Percentiles rank a stretch among this genome's conserved stretches.
Evolutionary conservation across 2,329 filamentous ascomycete species (phyloP).

Genomic region (Tolypocladium sp.): DNA sequence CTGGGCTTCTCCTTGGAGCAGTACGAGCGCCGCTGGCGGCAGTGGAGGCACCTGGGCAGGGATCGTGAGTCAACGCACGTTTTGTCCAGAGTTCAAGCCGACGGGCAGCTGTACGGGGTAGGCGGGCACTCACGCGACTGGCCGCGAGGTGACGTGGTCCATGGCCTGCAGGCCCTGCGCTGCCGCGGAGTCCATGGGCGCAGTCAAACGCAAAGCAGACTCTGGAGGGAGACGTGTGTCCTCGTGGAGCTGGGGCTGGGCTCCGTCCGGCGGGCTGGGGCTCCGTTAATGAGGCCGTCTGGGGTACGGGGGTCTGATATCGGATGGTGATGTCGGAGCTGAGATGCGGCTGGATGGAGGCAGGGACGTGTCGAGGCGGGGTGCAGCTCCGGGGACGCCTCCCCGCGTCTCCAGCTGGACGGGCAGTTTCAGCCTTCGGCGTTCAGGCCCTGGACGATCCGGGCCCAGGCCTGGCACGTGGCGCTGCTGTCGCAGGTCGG

Average conservation of each 20-base stretch:
- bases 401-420: too few species aligned
- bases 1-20: slow-evolving; percentile 27
- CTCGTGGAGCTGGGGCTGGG: neutral
- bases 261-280: neutral
- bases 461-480: neutral
- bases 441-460: too few species aligned
- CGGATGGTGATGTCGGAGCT: neutral
- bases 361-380: neutral
- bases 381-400: neutral
- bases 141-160: slow-evolving; percentile 11
- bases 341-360: neutral
- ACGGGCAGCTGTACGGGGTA: neutral
- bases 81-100: too few species aligned
- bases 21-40: slow-evolving; percentile 22
- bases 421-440: too few species aligned
- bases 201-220: neutral
- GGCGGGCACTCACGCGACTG: slow-evolving; percentile 15
- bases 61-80: neutral
- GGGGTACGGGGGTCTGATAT: neutral
- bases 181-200: neutral
- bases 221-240: neutral
- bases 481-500: too few species aligned
- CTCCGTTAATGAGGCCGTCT: neutral
- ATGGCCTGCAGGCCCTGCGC: neutral
- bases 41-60: slow-evolving; percentile 20